Evolutionary conservation across 352 stramenopile genomes (phyloP).

Genomic region (Phytopythium boreale): DNA sequence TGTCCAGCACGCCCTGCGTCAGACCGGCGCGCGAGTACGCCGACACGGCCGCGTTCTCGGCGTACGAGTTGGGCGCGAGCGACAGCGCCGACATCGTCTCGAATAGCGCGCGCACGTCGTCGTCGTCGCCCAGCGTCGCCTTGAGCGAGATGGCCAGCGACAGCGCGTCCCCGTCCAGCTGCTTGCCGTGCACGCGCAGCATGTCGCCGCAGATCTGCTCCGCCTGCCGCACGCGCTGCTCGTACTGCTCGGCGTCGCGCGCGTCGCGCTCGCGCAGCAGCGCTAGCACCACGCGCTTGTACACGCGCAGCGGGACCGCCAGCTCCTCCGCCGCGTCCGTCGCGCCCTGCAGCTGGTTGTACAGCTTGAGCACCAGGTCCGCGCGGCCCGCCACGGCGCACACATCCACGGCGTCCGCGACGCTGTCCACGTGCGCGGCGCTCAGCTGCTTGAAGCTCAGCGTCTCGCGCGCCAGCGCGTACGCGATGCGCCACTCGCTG

Average conservation of each 20-base stretch:
- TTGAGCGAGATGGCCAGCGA: constrained; percentile 82
- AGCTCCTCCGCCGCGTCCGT: constrained; percentile 11
- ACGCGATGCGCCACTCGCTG: constrained; percentile 71
- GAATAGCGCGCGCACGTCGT: constrained; percentile 74
- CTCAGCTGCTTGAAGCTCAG: constrained; percentile 66
- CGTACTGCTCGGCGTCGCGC: constrained; percentile 13
- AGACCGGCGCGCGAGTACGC: constrained; percentile 61
- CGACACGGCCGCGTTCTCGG: constrained; percentile 67
- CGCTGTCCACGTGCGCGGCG: constrained; percentile 60
- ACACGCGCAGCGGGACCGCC: constrained; percentile 57
- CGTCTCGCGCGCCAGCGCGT: constrained; percentile 64
- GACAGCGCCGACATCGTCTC: constrained; percentile 63
- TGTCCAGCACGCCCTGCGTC: constrained; percentile 44
- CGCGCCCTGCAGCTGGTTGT: constrained; percentile 22
- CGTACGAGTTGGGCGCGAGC: constrained; percentile 71
- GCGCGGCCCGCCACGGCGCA: constrained; percentile 41
- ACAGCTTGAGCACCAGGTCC: constrained; percentile 61
- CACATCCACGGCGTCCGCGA: constrained; percentile 68
- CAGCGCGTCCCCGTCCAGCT: constrained; percentile 60
- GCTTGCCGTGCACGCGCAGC: constrained; percentile 47
- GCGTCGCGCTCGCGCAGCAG: constrained; percentile 43
- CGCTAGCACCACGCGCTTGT: constrained; percentile 56
- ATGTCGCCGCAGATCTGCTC: constrained; percentile 68
- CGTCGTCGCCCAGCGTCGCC: constrained; percentile 60
- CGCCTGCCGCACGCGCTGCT: constrained; percentile 40